Percentiles rank a stretch among this genome's conserved stretches.
Evolutionary conservation across 768 basidiomycete species (phyloP).

Genomic region (Cystofilobasidium macerans): DNA sequence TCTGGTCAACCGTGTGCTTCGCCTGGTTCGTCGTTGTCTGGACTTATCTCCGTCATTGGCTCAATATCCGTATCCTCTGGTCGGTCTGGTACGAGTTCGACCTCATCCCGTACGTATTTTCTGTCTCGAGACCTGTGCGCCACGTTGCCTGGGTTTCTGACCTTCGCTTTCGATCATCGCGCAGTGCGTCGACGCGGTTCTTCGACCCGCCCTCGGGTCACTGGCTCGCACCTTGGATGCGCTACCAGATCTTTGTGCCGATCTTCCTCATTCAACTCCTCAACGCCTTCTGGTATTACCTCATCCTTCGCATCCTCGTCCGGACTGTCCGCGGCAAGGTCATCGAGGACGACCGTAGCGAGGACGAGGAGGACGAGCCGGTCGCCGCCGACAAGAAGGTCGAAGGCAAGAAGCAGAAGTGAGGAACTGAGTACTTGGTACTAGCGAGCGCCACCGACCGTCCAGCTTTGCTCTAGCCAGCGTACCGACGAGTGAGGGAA

Average conservation of each 20-base stretch:
- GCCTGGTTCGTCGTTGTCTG: conserved; percentile 58
- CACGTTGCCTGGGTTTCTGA: too few species aligned
- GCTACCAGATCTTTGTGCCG: conserved; percentile 46
- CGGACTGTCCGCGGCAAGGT: conserved; percentile 39
- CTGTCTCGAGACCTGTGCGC: too few species aligned
- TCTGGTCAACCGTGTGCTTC: conserved; percentile 55
- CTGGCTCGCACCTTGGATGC: conserved; percentile 50
- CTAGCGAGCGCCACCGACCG: too few species aligned
- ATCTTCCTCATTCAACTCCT: conserved; percentile 64
- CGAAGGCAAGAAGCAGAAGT: neutral
- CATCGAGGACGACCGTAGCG: conserved; percentile 5
- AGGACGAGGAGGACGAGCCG: neutral
- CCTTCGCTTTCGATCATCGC: too few species aligned
- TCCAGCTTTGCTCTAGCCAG: too few species aligned
- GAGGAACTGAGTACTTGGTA: neutral
- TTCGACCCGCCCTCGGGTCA: conserved; percentile 56
- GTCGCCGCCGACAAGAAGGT: too few species aligned
- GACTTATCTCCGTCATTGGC: conserved; percentile 92
- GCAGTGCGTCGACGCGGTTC: conserved; percentile 47
- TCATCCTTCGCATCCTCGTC: conserved; percentile 64
- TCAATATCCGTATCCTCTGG: conserved; percentile 75
- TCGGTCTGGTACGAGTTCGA: conserved; percentile 74
- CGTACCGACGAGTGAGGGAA: too few species aligned
- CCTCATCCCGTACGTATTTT: conserved; percentile 52
- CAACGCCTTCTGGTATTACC: conserved; percentile 86